phyloP scores from a whole-genome alignment of 2,329 filamentous ascomycete species.

The Sordariomycetes sp. region DNA sequence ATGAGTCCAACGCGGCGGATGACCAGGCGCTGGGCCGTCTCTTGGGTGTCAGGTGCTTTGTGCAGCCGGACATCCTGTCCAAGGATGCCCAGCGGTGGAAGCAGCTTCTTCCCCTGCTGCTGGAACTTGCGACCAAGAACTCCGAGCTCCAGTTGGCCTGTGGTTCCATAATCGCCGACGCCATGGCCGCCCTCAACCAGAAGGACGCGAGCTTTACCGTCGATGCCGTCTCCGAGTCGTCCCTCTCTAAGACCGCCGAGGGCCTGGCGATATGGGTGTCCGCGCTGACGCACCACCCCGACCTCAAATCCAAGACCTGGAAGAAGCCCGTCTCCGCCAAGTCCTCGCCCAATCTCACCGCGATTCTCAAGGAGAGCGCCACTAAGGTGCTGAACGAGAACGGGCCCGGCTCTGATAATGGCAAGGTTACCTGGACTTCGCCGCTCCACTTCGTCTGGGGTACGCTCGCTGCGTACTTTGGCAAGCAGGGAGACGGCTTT shows the following conservation, averaged over 20 bases:
- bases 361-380: constrained; percentile 61
- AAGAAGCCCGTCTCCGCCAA: constrained; percentile 59
- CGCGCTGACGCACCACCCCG: constrained; percentile 48
- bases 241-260: constrained; percentile 69
- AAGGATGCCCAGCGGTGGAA: constrained; percentile 45
- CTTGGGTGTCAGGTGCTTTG: constrained; percentile 75
- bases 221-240: constrained; percentile 44
- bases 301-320: constrained; percentile 59
- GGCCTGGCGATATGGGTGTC: constrained; percentile 82
- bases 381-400: constrained; percentile 26
- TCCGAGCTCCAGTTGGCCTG: constrained; percentile 84
- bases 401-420: constrained; percentile 25
- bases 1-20: constrained; percentile 39
- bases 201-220: constrained; percentile 49
- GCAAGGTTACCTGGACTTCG: constrained; percentile 63
- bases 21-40: constrained; percentile 76
- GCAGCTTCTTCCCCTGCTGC: constrained; percentile 56
- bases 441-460: constrained; percentile 84
- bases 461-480: constrained; percentile 47
- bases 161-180: constrained; percentile 66
- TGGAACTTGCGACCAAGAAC: constrained; percentile 66
- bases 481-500: constrained; percentile 20
- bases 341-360: constrained; percentile 55
- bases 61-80: constrained; percentile 65
- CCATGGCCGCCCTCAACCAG: constrained; percentile 48